Evolutionary conservation across 352 stramenopile species (phyloP), one percentile per base, ranked within the genome.

Genomic region (Globisporangium recalcitrans): DNA sequence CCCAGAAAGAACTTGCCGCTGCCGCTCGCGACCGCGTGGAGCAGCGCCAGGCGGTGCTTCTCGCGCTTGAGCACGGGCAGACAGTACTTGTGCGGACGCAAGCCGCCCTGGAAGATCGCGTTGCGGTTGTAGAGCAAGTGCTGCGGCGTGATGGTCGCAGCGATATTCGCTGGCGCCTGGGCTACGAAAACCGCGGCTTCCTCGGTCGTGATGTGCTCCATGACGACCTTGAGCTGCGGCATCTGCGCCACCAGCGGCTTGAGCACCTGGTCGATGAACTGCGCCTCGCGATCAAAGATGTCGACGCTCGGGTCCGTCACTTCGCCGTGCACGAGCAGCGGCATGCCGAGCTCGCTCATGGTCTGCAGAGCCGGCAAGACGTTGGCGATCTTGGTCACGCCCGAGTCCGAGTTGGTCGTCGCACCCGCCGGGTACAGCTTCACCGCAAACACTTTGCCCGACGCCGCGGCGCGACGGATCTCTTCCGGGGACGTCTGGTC

Each of bases 91-190:
- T 99, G 98, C n/a, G 98, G 98, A 62, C 88, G 89, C 44, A 99
- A 78, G 0, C 97, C 97, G 22, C 97, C 89, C 61, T 93, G 84
- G 73, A 96, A 97, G 63, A 96, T 91, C 32, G 72, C 70, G 72
- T 99, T 99, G 40, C 97, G 87, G 74, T 99, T 99, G 90, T 98
- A 99, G 7, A 99, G 75, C 49, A 99, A 77, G 67, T 99, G 98
- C 75, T 99, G 98, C 40, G 92, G 93, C n/a, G 98, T 99, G 69
- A 99, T 99, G 59, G 93, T 99, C 1, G 97, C 97, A 3, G 88
- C 94, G 38, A 99, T 83, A 67, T 98, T 99, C 32, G 76, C 77
- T 0, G 89, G 80, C 24, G 82, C 82, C 31, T 84, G 71, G 14
- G 65, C 70, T 10, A 99, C 91, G 73, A 99, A 99, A 48, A 97